Conservation (phyloP, 2,329 filamentous ascomycete genomes). For the Trichoderma brevicompactum region DNA sequence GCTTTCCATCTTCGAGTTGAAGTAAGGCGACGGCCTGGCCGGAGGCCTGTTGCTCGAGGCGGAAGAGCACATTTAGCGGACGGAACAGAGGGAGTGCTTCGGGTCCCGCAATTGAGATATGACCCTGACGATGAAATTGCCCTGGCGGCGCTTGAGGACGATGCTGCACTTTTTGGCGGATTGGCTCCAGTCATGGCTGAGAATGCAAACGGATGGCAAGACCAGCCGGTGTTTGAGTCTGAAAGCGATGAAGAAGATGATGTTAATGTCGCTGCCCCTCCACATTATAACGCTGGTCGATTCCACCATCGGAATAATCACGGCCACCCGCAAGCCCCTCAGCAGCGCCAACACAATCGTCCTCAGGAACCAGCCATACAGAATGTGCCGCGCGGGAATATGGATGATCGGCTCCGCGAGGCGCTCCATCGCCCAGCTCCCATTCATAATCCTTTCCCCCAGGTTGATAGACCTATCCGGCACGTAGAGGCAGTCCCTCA, state of each 20-base stretch:
- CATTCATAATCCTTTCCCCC: not conserved
- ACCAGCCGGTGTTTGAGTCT: not conserved
- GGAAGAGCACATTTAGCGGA: slow-evolving; percentile 3
- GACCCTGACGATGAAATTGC: slow-evolving; percentile 5
- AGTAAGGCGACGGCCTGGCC: not conserved
- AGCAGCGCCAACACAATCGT: not conserved
- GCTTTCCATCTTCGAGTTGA: not conserved
- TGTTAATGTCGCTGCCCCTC: not conserved
- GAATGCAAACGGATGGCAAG: not conserved
- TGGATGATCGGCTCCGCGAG: not conserved
- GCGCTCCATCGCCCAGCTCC: not conserved
- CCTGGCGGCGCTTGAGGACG: not conserved
- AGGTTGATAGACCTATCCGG: not conserved
- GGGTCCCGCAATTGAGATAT: slow-evolving; percentile 19
- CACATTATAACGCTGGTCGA: not conserved
- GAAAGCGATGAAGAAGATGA: not conserved
- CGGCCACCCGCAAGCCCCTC: not conserved
- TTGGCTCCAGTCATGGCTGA: not conserved
- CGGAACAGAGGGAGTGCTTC: not conserved
- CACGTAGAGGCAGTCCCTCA: not conserved
- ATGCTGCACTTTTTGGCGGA: not conserved
- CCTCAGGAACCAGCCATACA: not conserved
- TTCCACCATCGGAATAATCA: not conserved
- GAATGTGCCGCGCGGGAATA: not conserved
- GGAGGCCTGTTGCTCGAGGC: not conserved